phyloP scores from a whole-genome alignment of 176 grass and related monocot genomes.

The Bromus sterilis region DNA sequence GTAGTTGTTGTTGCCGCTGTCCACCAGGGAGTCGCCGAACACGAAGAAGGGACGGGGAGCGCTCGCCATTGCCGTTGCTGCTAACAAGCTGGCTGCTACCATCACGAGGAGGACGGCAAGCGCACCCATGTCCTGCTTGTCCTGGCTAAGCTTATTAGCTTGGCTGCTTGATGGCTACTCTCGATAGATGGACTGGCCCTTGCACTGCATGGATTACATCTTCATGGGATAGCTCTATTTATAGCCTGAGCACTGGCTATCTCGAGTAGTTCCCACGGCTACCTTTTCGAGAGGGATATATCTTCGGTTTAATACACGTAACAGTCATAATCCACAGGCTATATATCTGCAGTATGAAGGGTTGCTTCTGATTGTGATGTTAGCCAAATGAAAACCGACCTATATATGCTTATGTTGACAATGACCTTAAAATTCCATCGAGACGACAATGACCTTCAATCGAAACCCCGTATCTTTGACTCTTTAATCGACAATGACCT shows the following conservation, averaged over 20 bases:
- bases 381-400: neutral
- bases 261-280: neutral
- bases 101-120: neutral
- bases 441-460: neutral
- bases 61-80: neutral
- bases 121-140: neutral
- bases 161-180: neutral
- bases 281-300: neutral
- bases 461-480: no score
- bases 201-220: neutral
- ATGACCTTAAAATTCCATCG: neutral
- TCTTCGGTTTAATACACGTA: no score
- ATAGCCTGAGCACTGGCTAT: neutral
- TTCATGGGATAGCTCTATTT: neutral
- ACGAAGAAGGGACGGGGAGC: neutral
- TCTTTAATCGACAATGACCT: no score
- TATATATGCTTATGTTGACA: neutral
- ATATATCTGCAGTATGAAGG: neutral
- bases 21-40: conserved; percentile 7
- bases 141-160: neutral
- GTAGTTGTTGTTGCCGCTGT: conserved; percentile 17
- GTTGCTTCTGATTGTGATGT: neutral
- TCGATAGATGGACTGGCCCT: neutral
- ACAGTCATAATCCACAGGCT: no score
- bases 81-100: neutral